Evolutionary conservation across 2,329 filamentous ascomycete species (phyloP), one percentile per base, ranked within the genome.

Genomic region (Curvularia sp.): DNA sequence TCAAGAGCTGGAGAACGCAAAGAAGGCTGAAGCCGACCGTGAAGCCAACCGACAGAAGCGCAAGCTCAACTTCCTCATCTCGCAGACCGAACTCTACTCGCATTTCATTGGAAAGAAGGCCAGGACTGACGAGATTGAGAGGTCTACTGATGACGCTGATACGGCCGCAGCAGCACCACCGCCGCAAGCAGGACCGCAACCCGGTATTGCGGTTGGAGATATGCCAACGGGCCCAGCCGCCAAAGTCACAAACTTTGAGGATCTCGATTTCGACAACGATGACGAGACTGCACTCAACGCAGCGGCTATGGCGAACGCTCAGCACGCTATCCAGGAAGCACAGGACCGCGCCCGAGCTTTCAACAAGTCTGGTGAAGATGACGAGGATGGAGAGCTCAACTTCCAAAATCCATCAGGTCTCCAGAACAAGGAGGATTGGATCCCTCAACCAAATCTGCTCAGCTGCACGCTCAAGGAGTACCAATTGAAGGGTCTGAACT

Each of bases 41-140:
- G 95, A 99, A 85, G 93, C 95, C 15, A 96, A 96, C 69, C 88
- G 95, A 64, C 95, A 99, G 81, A 97, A 96, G 86, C 89, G 95
- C 71, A 99, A 99, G 82, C 91, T 99, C 76, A 98, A 99, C 80
- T 99, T 99, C 85, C 85, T 99, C 64, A 99, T 99, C 77, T 97
- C 94, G 1, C 95, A 99, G 80, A 99, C 95, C 0, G 95, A 99
- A 77, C 85, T 99, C 50, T 99, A 99, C 83, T 98, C 94, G 42
- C 95, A 99, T 83, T 99, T 99, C 79, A 97, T 99, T 70, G 94
- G 95, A 77, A 96, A 97, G 82, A 99, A 99, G 83, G 96, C 98
- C 80, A 97, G 97, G 81, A 98, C 94, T 1, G 90, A 95, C 68
- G 93, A 98, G 74, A 92, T 97, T 48, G 93, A 99, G 79, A 85